These are phyloP conservation scores for Wallacemonas collosoma DNA, from an alignment of 208 protist genomes.

Conservation along the genomic window DNA sequence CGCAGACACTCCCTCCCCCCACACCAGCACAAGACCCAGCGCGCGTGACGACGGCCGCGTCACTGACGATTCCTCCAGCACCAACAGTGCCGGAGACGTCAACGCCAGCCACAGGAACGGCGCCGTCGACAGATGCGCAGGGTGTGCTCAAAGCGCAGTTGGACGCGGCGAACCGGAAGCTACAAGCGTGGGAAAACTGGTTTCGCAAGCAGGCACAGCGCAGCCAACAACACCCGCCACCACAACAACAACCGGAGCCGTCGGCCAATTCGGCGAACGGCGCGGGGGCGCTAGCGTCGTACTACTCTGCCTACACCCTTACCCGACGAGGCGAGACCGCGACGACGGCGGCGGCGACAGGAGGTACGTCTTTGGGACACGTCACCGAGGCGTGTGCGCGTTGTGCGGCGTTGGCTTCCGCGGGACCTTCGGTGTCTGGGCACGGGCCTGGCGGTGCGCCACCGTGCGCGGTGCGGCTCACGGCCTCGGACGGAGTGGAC, in stretches of 20 bases:
- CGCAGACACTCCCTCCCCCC: slow-evolving; percentile 13
- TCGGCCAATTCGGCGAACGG: not conserved
- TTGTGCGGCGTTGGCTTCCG: too few relatives aligned
- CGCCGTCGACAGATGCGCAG: not conserved
- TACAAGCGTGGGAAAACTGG: slow-evolving; percentile 71
- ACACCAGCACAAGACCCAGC: not conserved
- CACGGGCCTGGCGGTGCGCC: too few relatives aligned
- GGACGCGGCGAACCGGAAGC: slow-evolving; percentile 34
- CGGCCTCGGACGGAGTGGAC: too few relatives aligned
- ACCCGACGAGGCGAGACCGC: not conserved
- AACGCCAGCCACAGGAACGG: too few relatives aligned
- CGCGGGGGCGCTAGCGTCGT: not conserved
- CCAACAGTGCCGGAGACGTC: too few relatives aligned
- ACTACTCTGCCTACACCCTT: slow-evolving; percentile 19
- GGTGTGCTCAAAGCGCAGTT: slow-evolving; percentile 30
- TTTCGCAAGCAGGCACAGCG: slow-evolving; percentile 22
- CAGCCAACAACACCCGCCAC: not conserved
- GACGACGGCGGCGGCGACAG: not conserved
- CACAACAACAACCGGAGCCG: not conserved
- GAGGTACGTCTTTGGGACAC: too few relatives aligned
- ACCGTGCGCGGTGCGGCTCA: too few relatives aligned
- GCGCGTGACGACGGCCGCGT: too few relatives aligned
- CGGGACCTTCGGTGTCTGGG: too few relatives aligned
- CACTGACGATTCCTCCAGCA: too few relatives aligned
- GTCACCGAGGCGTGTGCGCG: too few relatives aligned